Conservation (phyloP, 2,329 filamentous ascomycete genomes). For the Pestalotiopsis sp. region DNA sequence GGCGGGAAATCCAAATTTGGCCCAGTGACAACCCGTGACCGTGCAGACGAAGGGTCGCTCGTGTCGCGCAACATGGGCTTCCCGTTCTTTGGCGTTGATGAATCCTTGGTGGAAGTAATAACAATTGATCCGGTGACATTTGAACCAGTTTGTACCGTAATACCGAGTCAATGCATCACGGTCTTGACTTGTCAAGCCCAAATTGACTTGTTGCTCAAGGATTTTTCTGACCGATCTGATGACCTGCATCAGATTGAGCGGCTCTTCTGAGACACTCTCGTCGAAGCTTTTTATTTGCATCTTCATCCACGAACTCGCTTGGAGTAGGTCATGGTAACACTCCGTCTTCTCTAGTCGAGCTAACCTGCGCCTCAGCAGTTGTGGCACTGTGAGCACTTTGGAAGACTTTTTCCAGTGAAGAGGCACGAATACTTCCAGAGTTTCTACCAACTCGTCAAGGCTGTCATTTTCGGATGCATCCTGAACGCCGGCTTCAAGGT, state of each 20-base stretch:
- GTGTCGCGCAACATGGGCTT: background rate
- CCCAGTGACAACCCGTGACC: background rate
- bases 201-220: background rate
- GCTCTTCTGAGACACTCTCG: background rate
- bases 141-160: background rate
- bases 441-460: background rate
- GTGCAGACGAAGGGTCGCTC: background rate
- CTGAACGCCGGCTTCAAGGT: background rate
- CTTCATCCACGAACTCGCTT: background rate
- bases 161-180: background rate
- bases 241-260: background rate
- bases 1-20: background rate
- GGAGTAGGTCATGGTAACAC: background rate
- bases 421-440: background rate
- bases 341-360: background rate
- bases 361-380: background rate
- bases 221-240: background rate
- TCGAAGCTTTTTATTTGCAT: background rate
- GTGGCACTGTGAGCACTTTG: background rate
- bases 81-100: background rate
- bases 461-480: background rate
- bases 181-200: background rate
- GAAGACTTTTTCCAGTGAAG: background rate
- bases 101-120: slow-evolving; percentile 1
- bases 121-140: background rate